Evolutionary conservation across 2,329 filamentous ascomycete species (phyloP).

Genomic region (Nemania diffusa): DNA sequence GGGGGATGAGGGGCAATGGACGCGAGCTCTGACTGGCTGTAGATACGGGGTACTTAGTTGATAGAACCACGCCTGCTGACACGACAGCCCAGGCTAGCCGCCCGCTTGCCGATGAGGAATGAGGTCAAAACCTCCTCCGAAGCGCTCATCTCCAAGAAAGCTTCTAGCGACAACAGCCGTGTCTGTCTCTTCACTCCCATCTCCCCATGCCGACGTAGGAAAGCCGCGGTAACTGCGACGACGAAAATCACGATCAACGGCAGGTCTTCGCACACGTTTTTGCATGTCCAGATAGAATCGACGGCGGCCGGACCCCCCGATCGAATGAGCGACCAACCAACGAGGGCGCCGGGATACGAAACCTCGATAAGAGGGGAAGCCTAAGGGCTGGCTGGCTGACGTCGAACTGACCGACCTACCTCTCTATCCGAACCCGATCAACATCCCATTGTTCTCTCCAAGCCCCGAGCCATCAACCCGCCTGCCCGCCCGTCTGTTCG

Average conservation of each 20-base stretch:
- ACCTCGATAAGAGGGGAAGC: conserved; percentile 37
- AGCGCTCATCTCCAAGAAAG: conserved; percentile 31
- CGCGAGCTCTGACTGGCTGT: neutral
- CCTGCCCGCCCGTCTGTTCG: conserved; percentile 11
- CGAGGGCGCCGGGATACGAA: conserved; percentile 31
- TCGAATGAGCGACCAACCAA: conserved; percentile 32
- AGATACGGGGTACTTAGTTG: neutral
- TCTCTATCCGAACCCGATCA: conserved; percentile 29
- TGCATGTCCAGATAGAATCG: conserved; percentile 11
- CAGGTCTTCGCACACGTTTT: conserved; percentile 6
- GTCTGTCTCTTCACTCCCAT: conserved; percentile 14
- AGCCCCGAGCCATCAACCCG: conserved; percentile 4
- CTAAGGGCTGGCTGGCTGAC: conserved; percentile 37
- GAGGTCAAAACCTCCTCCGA: conserved; percentile 37
- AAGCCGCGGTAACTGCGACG: neutral
- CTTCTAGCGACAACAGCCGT: conserved; percentile 33
- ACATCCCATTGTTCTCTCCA: conserved; percentile 13
- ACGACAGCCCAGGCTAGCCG: conserved; percentile 30
- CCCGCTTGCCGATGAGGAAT: conserved; percentile 24
- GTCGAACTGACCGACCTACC: conserved; percentile 39
- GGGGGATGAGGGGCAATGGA: neutral
- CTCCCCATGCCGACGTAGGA: neutral
- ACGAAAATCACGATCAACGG: neutral
- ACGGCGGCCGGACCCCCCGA: conserved; percentile 30
- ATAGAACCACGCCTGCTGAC: conserved; percentile 33